Percentiles rank a stretch among this genome's conserved stretches.
Conservation (phyloP, 164 flowering plant species). For the Dillenia suffruticosa region DNA sequence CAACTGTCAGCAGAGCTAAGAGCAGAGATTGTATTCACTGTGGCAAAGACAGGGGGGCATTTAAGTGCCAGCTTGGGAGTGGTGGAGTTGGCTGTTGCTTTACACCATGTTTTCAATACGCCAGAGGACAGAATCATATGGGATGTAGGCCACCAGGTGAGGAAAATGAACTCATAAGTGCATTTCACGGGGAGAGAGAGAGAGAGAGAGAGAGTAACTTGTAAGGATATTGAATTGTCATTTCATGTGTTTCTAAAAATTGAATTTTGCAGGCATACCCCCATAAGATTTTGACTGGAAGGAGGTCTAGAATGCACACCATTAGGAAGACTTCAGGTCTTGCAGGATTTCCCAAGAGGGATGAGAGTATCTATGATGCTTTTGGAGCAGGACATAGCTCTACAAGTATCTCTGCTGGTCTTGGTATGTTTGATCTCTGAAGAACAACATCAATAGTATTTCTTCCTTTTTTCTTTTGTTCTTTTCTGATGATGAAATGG, state of each 20-base stretch:
- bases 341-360: conserved; percentile 87
- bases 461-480: not conserved
- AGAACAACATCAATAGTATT: not conserved
- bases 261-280: conserved; percentile 64
- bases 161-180: conserved; percentile 2
- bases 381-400: conserved; percentile 98
- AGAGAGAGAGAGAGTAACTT: not conserved
- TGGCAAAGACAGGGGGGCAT: conserved; percentile 85
- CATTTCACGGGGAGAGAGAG: not conserved
- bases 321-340: conserved; percentile 81
- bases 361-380: conserved; percentile 85
- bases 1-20: conserved; percentile 79
- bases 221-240: too few relatives aligned
- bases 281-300: conserved; percentile 91
- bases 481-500: too few relatives aligned
- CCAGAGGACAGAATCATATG: conserved; percentile 91
- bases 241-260: not conserved
- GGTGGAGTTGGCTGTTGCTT: conserved; percentile 79
- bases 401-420: conserved; percentile 94
- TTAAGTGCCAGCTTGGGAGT: conserved; percentile 85
- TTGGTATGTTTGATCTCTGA: conserved; percentile 45
- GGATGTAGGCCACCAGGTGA: conserved; percentile 98
- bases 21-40: conserved; percentile 66
- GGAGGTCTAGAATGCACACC: conserved; percentile 79
- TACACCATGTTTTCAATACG: conserved; percentile 83